phyloP scores from a whole-genome alignment of 78 protist species.

The Planoprotostelium fungivorum region DNA sequence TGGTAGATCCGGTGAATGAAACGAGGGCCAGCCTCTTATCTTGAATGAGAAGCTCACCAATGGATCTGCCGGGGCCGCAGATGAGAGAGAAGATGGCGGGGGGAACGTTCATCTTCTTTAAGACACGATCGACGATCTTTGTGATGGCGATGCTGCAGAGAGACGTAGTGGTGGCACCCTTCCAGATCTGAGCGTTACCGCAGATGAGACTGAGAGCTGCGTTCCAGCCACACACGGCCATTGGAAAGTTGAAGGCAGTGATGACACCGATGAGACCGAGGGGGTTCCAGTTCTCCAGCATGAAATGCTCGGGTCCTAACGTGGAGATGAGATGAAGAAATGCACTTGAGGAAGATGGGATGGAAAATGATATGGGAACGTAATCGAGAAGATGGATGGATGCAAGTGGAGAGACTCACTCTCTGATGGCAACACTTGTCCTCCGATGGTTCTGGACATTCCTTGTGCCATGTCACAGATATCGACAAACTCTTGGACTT shows the following conservation, averaged over 20 bases:
- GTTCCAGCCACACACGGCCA: constrained; percentile 92
- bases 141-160: constrained; percentile 68
- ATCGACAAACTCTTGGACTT: constrained; percentile 89
- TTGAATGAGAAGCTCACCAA: constrained; percentile 71
- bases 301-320: constrained; percentile 67
- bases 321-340: too few species aligned
- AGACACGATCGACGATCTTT: constrained; percentile 71
- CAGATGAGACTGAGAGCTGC: constrained; percentile 64
- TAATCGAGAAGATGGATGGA: not conserved
- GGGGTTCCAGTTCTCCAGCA: constrained; percentile 88
- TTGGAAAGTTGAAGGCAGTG: constrained; percentile 93
- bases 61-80: constrained; percentile 72
- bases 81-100: constrained; percentile 58
- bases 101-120: constrained; percentile 57
- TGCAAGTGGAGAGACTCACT: constrained; percentile 13
- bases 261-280: constrained; percentile 86
- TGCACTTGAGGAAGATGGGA: not conserved
- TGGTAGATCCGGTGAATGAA: constrained; percentile 88
- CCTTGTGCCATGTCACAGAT: constrained; percentile 89
- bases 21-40: constrained; percentile 71
- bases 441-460: constrained; percentile 69
- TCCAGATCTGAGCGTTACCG: constrained; percentile 79
- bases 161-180: constrained; percentile 80
- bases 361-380: not conserved
- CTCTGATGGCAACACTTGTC: constrained; percentile 84